phyloP scores from a whole-genome alignment of 108 stramenopile genomes.

The Schizochytrium sp. region DNA sequence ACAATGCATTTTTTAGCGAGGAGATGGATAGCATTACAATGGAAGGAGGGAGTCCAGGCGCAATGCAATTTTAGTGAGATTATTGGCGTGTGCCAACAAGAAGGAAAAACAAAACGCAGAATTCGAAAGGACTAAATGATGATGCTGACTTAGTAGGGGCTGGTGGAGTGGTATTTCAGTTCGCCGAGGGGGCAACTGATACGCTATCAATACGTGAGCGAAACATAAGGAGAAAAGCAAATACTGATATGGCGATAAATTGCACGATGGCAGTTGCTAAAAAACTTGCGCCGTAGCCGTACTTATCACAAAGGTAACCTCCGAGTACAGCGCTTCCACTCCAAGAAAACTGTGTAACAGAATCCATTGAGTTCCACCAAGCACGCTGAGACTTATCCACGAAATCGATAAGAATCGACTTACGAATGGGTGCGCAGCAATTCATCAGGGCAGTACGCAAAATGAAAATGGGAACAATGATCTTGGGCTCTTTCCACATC shows the following conservation, averaged over 20 bases:
- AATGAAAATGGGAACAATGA: constrained; percentile 70
- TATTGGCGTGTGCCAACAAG: too few relatives aligned
- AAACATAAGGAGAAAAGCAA: not conserved
- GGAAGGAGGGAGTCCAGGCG: too few relatives aligned
- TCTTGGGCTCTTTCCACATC: constrained; percentile 49
- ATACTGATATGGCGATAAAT: constrained; percentile 16
- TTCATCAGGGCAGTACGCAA: constrained; percentile 63
- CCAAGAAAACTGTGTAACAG: constrained; percentile 47
- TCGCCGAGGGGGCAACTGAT: too few relatives aligned
- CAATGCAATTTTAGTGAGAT: too few relatives aligned
- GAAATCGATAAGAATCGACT: constrained; percentile 45
- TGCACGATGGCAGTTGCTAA: constrained; percentile 39
- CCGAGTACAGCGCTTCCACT: constrained; percentile 55
- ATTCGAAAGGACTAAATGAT: too few relatives aligned
- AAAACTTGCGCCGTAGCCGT: constrained; percentile 57
- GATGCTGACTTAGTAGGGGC: too few relatives aligned
- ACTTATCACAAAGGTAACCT: constrained; percentile 46
- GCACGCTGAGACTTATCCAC: not conserved
- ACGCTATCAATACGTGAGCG: constrained; percentile 26
- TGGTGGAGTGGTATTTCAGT: too few relatives aligned
- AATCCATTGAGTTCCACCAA: constrained; percentile 55
- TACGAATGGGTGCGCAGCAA: constrained; percentile 59
- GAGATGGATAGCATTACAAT: too few relatives aligned
- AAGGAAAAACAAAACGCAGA: too few relatives aligned
- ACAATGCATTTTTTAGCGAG: too few relatives aligned